phyloP scores from a whole-genome alignment of 305 asterid genomes.

The Fraxinus angustifolia region DNA sequence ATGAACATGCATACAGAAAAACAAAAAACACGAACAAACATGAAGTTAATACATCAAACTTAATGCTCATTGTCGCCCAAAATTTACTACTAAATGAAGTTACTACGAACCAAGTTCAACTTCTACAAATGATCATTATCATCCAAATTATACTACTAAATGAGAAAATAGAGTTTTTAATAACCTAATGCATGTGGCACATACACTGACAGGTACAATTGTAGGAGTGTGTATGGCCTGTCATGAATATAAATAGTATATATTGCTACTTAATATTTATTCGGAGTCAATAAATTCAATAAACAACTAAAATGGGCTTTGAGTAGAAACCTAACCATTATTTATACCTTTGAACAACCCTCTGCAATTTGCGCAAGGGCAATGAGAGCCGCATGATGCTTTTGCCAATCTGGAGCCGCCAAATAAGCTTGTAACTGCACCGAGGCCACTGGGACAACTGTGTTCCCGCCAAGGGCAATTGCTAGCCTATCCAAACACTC shows the following conservation, averaged over 20 bases:
- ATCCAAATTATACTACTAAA: background rate
- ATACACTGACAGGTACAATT: background rate
- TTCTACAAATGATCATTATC: background rate
- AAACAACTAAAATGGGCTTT: background rate
- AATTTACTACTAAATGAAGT: background rate
- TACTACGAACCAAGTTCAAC: background rate
- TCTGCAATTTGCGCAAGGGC: constrained; percentile 93
- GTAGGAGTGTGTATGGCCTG: background rate
- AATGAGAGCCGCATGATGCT: constrained; percentile 85
- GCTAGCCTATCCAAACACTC: constrained; percentile 91
- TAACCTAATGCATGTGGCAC: background rate
- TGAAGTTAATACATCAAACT: background rate
- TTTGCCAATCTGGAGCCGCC: constrained; percentile 88
- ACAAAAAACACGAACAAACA: background rate
- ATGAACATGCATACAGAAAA: background rate
- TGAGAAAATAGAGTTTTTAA: background rate
- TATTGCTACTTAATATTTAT: background rate
- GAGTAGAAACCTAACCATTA: background rate
- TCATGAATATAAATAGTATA: constrained; percentile 1
- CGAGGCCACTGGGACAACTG: constrained; percentile 86
- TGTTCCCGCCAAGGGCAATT: constrained; percentile 78
- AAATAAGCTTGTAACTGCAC: constrained; percentile 74
- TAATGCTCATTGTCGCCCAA: background rate
- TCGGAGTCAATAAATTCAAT: background rate
- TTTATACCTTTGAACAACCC: constrained; percentile 79